A percentile compares a stretch with the other conserved stretches of the same genome.
phyloP scores from a whole-genome alignment of 371 early-diverging fungal species.

The Saksenaea vasiformis region DNA sequence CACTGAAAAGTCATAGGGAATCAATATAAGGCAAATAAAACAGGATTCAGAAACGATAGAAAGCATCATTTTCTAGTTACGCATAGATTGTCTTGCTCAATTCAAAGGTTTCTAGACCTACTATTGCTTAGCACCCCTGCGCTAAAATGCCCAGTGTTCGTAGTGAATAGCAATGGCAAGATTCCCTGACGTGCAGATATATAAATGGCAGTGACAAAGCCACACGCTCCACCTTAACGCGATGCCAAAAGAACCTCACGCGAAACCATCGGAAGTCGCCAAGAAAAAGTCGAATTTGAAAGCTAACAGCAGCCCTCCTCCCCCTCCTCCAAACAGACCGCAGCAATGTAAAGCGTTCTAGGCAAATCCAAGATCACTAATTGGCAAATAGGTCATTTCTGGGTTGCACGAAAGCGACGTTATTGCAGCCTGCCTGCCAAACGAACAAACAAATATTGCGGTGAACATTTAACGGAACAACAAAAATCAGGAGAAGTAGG shows the following conservation, averaged over 20 bases:
- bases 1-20: no score
- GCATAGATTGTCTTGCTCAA: no score
- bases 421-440: slow-evolving; percentile 71
- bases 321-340: slow-evolving; percentile 47
- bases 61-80: no score
- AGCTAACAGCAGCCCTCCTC: slow-evolving; percentile 20
- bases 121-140: no score
- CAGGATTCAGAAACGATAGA: no score
- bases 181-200: no score
- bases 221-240: no score
- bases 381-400: slow-evolving; percentile 40
- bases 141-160: no score
- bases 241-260: slow-evolving; percentile 23
- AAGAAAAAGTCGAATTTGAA: slow-evolving; percentile 10
- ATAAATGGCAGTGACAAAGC: no score
- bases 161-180: no score
- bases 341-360: slow-evolving; percentile 40
- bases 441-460: slow-evolving; percentile 66
- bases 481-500: slow-evolving; percentile 20
- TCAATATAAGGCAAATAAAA: no score
- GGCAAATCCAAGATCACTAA: not conserved
- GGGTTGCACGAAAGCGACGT: slow-evolving; percentile 49
- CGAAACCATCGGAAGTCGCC: slow-evolving; percentile 19
- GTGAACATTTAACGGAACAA: slow-evolving; percentile 65
- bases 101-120: no score